phyloP scores from a whole-genome alignment of 495 filamentous ascomycete genomes.

The Thozetella sp. region DNA sequence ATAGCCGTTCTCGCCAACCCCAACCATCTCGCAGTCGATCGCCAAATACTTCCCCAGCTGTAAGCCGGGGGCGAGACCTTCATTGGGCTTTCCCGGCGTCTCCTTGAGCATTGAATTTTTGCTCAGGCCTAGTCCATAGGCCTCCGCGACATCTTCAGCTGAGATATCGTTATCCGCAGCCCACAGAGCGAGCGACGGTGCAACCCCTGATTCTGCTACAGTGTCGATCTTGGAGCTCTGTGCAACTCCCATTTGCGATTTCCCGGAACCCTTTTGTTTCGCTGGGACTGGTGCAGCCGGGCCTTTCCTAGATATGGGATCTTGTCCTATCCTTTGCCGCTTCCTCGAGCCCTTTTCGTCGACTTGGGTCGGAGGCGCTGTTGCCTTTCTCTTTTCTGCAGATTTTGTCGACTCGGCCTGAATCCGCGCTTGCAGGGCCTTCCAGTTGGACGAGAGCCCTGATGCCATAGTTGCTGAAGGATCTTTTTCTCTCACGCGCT shows the following conservation, averaged over 20 bases:
- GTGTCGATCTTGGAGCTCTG: slow-evolving; percentile 23
- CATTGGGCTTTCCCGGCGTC: slow-evolving; percentile 40
- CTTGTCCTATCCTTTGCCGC: slow-evolving; percentile 25
- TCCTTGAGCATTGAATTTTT: slow-evolving; percentile 22
- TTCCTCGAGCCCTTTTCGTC: slow-evolving; percentile 10
- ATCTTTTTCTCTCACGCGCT: background rate
- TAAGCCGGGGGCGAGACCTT: slow-evolving; percentile 43
- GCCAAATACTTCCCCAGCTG: slow-evolving; percentile 85
- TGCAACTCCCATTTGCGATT: slow-evolving; percentile 9
- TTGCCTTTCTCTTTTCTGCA: slow-evolving; percentile 25
- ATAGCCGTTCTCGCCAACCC: slow-evolving; percentile 73
- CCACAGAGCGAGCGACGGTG: slow-evolving; percentile 44
- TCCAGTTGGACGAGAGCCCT: slow-evolving; percentile 68
- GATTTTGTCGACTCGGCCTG: slow-evolving; percentile 50
- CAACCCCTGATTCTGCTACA: slow-evolving; percentile 20
- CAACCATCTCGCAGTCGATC: slow-evolving; percentile 98
- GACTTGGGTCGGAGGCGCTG: background rate
- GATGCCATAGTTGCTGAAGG: slow-evolving; percentile 24
- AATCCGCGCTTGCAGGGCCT: slow-evolving; percentile 69
- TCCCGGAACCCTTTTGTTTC: slow-evolving; percentile 14
- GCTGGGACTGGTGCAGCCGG: slow-evolving; percentile 29
- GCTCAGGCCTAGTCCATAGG: slow-evolving; percentile 51
- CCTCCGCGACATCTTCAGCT: slow-evolving; percentile 58
- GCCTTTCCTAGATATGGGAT: slow-evolving; percentile 25
- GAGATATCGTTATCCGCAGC: slow-evolving; percentile 63